A percentile compares a stretch with the other conserved stretches of the same genome.
Conservation (phyloP, 169 alveolate genomes). For the Eimeria brunetti region DNA sequence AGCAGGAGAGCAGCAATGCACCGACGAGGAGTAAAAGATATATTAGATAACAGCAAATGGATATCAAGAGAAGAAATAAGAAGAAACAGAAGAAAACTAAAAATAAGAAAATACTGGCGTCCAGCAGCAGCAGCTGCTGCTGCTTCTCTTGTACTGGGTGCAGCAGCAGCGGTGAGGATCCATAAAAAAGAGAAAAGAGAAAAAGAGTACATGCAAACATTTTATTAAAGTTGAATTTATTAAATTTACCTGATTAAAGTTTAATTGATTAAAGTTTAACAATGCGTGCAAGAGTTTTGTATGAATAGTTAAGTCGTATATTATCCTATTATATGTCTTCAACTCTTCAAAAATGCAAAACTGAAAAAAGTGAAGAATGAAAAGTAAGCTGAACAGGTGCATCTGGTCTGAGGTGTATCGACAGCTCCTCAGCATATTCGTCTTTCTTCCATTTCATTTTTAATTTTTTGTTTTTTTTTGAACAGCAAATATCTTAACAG, state of each 20-base stretch:
- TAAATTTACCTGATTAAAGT: no score
- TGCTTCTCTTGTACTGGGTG: not conserved
- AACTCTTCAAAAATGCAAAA: not conserved
- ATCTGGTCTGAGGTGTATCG: not conserved
- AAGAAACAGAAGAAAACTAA: not conserved
- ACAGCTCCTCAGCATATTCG: not conserved
- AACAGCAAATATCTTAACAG: not conserved
- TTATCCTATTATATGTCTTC: not conserved
- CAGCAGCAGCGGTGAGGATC: not conserved
- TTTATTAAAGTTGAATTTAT: no score
- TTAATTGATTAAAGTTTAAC: no score
- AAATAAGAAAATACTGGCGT: not conserved
- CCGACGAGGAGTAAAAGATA: not conserved
- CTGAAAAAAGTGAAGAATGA: not conserved
- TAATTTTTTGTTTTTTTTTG: not conserved
- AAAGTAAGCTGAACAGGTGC: not conserved
- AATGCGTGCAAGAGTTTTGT: no score
- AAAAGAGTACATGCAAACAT: no score
- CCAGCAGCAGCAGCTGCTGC: not conserved
- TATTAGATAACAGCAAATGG: not conserved
- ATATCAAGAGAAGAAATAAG: not conserved
- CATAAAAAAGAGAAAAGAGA: not conserved
- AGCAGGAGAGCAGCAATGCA: not conserved
- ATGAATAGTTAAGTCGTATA: no score
- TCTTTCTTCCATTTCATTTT: not conserved